A percentile compares a stretch with the other conserved stretches of the same genome.
Evolutionary conservation across 257 asterid genomes (phyloP).

Genomic region (Solanum clarkiae): DNA sequence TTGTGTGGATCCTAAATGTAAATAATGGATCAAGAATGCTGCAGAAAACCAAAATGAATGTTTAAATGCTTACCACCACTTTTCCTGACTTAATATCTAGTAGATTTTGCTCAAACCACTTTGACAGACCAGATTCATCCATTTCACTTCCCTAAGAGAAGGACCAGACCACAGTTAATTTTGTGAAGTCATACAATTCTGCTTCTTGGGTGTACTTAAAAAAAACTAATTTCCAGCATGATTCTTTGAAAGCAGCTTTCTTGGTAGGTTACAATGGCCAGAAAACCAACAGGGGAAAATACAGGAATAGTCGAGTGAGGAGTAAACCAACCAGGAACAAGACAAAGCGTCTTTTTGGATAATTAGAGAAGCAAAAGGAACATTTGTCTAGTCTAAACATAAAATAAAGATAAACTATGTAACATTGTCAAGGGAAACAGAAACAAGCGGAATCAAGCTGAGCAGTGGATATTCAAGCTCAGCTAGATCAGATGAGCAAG

Average conservation of each 20-base stretch:
- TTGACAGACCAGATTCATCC: conserved; percentile 36
- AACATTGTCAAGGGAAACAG: not conserved
- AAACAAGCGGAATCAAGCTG: not conserved
- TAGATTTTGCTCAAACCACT: conserved; percentile 49
- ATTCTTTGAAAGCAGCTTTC: not conserved
- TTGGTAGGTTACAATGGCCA: not conserved
- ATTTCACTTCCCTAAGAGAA: conserved; percentile 41
- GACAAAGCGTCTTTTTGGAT: not conserved
- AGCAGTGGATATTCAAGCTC: not conserved
- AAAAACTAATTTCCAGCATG: not conserved
- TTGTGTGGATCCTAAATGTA: not conserved
- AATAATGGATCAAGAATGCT: not conserved
- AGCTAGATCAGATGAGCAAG: not conserved
- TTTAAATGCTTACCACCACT: conserved; percentile 65
- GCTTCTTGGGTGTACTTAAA: not conserved
- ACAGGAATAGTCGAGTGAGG: not conserved
- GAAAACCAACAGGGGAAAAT: not conserved
- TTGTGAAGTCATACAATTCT: not conserved
- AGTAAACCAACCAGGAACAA: not conserved
- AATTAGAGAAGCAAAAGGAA: not conserved
- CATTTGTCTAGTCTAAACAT: not conserved
- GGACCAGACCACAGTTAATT: not conserved
- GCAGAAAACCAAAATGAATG: not conserved
- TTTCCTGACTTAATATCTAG: conserved; percentile 51
- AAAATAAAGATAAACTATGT: not conserved